Conservation (phyloP, 306 rosid genomes). For the Glycine latifolia region DNA sequence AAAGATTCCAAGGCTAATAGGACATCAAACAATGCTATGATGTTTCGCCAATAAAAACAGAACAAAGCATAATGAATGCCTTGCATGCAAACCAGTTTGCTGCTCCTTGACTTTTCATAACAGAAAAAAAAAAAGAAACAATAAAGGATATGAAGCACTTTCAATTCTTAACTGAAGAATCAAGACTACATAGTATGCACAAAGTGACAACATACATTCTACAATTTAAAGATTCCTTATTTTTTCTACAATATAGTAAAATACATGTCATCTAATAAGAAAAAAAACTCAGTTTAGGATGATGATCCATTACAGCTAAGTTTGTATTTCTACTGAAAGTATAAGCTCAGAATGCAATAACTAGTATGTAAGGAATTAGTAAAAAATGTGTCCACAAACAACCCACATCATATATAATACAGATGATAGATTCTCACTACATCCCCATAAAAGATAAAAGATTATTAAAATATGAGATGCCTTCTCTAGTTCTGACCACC, state of each 20-base stretch:
- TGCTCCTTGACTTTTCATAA: slow-evolving; percentile 9
- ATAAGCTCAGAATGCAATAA: slow-evolving; percentile 1
- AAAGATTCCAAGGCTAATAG: background rate
- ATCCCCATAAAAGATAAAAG: background rate
- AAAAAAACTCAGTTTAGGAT: background rate
- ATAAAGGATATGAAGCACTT: background rate
- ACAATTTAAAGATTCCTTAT: background rate
- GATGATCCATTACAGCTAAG: background rate
- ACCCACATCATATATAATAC: background rate
- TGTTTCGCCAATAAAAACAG: background rate
- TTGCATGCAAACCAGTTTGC: background rate
- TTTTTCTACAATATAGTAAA: background rate
- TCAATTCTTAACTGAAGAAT: background rate
- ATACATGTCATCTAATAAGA: background rate
- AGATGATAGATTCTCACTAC: background rate
- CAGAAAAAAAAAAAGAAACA: slow-evolving; percentile 13
- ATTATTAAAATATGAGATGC: background rate
- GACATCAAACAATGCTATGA: background rate
- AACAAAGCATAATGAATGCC: slow-evolving; percentile 17
- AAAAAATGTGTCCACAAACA: slow-evolving; percentile 29
- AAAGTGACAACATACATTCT: background rate
- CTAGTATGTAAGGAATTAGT: background rate
- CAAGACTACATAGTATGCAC: background rate
- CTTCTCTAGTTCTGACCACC: background rate
- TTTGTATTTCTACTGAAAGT: slow-evolving; percentile 3